Evolutionary conservation across 441 rosid genomes (phyloP).

Genomic region (Daphne laureola): DNA sequence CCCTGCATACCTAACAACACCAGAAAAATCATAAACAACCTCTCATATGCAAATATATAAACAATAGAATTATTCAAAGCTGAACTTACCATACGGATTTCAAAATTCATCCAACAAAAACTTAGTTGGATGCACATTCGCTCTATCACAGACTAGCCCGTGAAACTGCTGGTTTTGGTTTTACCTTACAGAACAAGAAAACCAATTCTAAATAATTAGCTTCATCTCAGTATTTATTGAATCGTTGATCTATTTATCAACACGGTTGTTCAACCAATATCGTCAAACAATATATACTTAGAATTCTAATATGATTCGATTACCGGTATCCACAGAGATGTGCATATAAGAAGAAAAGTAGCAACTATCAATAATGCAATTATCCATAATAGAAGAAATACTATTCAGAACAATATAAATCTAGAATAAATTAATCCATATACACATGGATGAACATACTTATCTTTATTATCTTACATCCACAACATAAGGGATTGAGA

Average conservation of each 20-base stretch:
- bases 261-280: slow-evolving; percentile 8
- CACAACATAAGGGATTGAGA: no score
- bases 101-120: slow-evolving; percentile 72
- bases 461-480: no score
- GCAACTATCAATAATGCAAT: slow-evolving; percentile 79
- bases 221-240: background rate
- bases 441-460: no score
- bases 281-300: slow-evolving; percentile 36
- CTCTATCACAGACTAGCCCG: slow-evolving; percentile 89
- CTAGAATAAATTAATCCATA: no score
- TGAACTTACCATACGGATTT: slow-evolving; percentile 59
- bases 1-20: slow-evolving; percentile 80
- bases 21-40: slow-evolving; percentile 32
- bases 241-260: slow-evolving; percentile 10
- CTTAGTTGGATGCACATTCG: slow-evolving; percentile 86
- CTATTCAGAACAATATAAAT: no score
- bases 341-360: slow-evolving; percentile 86
- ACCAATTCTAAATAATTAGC: slow-evolving; percentile 13
- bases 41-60: background rate
- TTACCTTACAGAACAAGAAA: slow-evolving; percentile 75
- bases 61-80: slow-evolving; percentile 5
- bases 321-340: slow-evolving; percentile 83
- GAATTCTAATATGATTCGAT: slow-evolving; percentile 76
- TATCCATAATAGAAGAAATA: no score
- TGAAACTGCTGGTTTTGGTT: slow-evolving; percentile 92